Evolutionary conservation across 2,329 filamentous ascomycete species (phyloP), one percentile per base, ranked within the genome.

Genomic region (Aspergillus viridinutans): DNA sequence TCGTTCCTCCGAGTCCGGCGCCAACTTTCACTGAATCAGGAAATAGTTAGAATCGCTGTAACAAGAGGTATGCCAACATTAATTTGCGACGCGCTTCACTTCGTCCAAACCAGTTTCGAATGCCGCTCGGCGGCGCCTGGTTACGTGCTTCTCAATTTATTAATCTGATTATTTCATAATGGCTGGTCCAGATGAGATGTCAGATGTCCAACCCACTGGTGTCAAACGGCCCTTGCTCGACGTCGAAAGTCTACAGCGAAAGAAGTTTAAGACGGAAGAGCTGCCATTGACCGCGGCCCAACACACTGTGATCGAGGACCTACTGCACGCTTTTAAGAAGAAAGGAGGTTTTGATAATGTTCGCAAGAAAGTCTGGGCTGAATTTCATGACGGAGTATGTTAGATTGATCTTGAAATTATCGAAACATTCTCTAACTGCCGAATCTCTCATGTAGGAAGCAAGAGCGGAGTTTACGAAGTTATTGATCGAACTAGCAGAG

Each of bases 301-400:
- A 68, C 81, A 83, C 59, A 75, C 79, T 6, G 79, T 80, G 25
- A 85, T 88, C 55, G 84, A 87, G 68, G 78, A 78, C 61, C 77
- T 88, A 48, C 76, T 86, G 20, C 80, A 85, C 67, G 83, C 82
- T 0, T 86, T 86, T 70, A 86, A 86, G 72, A 87, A 87, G 72
- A 86, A 85, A 69, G 85, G 85, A 61, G 83, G 84, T 55, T 88
- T 86, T 65, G 85, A 88, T 68, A 76, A 74, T 51, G 73, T 87
- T 55, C 81, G 85, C 57, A 87, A 86, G 69, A 79, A 82, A 58
- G 74, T 85, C 3, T 85, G 84, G 76, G 78, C 82, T 12, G 79
- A 84, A 56, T 87, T 83, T 59, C 79, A 81, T 56, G 74, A 80
- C 52, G 78, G 79, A 58, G 82, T 84, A 76, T 59, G 78, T 57